Evolutionary conservation across 805 yeast species (phyloP).

Genomic region (Lipomyces orientalis): DNA sequence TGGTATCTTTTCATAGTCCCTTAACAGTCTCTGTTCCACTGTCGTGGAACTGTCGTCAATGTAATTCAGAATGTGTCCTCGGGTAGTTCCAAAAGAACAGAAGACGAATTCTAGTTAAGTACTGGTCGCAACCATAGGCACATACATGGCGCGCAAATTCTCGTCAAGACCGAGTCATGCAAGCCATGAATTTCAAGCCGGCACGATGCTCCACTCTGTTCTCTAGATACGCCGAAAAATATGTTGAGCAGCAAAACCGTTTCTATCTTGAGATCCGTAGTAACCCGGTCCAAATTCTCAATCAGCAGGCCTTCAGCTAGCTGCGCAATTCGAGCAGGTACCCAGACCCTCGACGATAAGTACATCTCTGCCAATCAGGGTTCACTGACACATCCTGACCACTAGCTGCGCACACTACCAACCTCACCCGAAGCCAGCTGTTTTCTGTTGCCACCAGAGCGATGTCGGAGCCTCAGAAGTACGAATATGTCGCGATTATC

Average conservation of each 20-base stretch:
- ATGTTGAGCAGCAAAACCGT: not conserved
- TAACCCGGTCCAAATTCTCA: not conserved
- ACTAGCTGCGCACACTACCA: not conserved
- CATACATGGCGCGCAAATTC: too few species aligned
- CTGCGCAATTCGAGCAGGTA: not conserved
- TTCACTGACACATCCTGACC: not conserved
- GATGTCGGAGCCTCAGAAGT: slow-evolving; percentile 25
- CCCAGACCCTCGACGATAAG: not conserved
- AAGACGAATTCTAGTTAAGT: too few species aligned
- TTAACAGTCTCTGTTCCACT: too few species aligned
- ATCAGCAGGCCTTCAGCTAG: not conserved
- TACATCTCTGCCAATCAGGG: not conserved
- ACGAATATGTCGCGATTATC: slow-evolving; percentile 70
- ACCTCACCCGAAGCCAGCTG: not conserved
- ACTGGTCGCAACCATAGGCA: too few species aligned
- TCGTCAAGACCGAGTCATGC: too few species aligned
- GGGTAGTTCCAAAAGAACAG: too few species aligned
- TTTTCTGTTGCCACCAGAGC: slow-evolving; percentile 9
- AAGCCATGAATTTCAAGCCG: not conserved
- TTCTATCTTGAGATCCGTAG: not conserved
- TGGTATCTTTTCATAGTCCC: too few species aligned
- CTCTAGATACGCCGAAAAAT: not conserved
- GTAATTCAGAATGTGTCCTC: too few species aligned
- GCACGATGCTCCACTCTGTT: not conserved
- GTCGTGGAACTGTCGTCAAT: too few species aligned